These are phyloP conservation scores for Neurospora discreta DNA, from an alignment of 495 filamentous ascomycete genomes.

Conservation along the genomic window DNA sequence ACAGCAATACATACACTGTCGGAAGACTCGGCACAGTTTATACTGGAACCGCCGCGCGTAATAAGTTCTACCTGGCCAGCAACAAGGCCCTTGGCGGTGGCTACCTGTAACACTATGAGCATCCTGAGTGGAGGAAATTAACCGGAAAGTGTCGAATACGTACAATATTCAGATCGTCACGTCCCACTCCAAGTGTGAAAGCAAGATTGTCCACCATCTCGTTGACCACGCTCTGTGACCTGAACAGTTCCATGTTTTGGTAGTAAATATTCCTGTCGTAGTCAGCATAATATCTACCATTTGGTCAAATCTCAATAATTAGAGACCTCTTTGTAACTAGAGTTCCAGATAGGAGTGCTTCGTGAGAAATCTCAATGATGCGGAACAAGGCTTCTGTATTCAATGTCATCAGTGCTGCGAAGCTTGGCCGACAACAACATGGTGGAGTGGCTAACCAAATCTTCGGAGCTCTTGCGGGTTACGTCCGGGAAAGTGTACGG, in stretches of 20 bases:
- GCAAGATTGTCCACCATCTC: slow-evolving; percentile 75
- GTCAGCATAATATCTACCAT: background rate
- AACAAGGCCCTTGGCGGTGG: slow-evolving; percentile 41
- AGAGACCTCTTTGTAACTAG: slow-evolving; percentile 69
- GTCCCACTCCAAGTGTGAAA: slow-evolving; percentile 55
- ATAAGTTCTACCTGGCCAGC: slow-evolving; percentile 18
- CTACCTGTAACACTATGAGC: slow-evolving; percentile 31
- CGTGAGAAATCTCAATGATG: slow-evolving; percentile 59
- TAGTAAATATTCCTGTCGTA: slow-evolving; percentile 80
- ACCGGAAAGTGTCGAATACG: slow-evolving; percentile 2
- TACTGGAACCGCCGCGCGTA: slow-evolving; percentile 12
- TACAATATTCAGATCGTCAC: slow-evolving; percentile 56
- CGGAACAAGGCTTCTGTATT: slow-evolving; percentile 41
- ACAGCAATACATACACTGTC: slow-evolving; percentile 11
- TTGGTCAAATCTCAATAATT: background rate
- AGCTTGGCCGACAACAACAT: background rate
- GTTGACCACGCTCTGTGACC: slow-evolving; percentile 64
- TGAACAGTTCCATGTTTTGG: slow-evolving; percentile 68
- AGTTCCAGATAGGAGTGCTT: slow-evolving; percentile 48
- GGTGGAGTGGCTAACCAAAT: slow-evolving; percentile 18
- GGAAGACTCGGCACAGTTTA: slow-evolving; percentile 20
- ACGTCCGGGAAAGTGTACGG: slow-evolving; percentile 29
- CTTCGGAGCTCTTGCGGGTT: slow-evolving; percentile 22
- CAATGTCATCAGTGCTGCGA: background rate
- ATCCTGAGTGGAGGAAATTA: background rate